Evolutionary conservation across 1,284 basidiomycete species (phyloP).

Genomic region (Earliella scabrosa): DNA sequence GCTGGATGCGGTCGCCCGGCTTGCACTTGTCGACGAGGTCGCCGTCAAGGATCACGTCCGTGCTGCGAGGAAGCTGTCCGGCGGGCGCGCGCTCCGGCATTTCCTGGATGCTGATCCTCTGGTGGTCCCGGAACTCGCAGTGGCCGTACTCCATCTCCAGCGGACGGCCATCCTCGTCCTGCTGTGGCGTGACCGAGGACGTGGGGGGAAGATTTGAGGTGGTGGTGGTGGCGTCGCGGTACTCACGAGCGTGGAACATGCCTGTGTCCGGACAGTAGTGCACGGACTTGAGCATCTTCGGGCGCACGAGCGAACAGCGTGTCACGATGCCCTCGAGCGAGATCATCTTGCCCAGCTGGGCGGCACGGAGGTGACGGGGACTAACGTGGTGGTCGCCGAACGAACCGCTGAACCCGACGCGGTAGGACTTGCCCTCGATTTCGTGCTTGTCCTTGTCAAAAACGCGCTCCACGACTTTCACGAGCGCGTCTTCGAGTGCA

Average conservation of each 20-base stretch:
- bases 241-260: constrained; percentile 87
- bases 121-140: constrained; percentile 94
- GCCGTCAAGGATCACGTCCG: constrained; percentile 96
- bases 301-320: constrained; percentile 96
- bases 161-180: constrained; percentile 87
- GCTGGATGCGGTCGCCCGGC: constrained; percentile 96
- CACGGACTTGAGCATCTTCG: constrained; percentile 97
- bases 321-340: constrained; percentile 98
- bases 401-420: constrained; percentile 95
- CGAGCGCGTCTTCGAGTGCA: constrained; percentile 89
- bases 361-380: constrained; percentile 88
- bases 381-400: constrained; percentile 99
- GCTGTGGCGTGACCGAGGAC: constrained; percentile 89
- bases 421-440: constrained; percentile 78
- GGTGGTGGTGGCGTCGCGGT: constrained; percentile 91
- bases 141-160: constrained; percentile 94
- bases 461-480: constrained; percentile 75
- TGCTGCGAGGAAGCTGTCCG: constrained; percentile 94
- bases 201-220: constrained; percentile 88
- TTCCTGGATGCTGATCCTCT: constrained; percentile 97
- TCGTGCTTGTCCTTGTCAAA: constrained; percentile 87
- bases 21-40: constrained; percentile 98
- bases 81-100: constrained; percentile 99
- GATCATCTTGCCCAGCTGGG: constrained; percentile 95
- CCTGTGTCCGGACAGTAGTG: constrained; percentile 92